Conservation (phyloP, 2,329 filamentous ascomycete genomes). For the Nothomitra cinnamomea region DNA sequence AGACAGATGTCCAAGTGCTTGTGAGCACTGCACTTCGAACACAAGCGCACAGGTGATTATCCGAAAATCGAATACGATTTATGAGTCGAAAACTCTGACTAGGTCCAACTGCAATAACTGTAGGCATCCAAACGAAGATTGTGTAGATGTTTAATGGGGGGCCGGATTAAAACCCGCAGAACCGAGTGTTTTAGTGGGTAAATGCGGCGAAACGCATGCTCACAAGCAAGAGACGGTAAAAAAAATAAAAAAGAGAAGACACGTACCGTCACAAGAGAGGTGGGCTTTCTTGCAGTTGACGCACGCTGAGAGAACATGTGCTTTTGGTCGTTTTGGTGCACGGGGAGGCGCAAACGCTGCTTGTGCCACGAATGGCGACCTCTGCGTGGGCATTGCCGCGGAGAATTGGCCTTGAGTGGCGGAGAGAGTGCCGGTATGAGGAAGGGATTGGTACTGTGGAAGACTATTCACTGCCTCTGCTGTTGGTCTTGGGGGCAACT, state of each 20-base stretch:
- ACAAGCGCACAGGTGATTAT: too few species aligned
- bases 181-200: neutral
- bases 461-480: constrained; percentile 4
- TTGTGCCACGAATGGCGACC: constrained; percentile 15
- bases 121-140: neutral
- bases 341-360: constrained; percentile 11
- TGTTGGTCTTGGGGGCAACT: neutral
- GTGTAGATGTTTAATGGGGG: neutral
- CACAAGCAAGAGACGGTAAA: constrained; percentile 1
- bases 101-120: neutral
- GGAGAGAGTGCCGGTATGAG: constrained; percentile 2
- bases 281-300: constrained; percentile 76
- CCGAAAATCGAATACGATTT: too few species aligned
- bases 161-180: neutral
- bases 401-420: constrained; percentile 6
- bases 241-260: constrained; percentile 4
- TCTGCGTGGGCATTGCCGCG: constrained; percentile 11
- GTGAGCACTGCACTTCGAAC: too few species aligned
- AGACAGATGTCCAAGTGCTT: too few species aligned
- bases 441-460: constrained; percentile 8
- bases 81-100: too few species aligned
- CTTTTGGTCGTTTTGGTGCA: constrained; percentile 29
- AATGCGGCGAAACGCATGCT: neutral
- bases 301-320: constrained; percentile 70
- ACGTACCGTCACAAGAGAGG: constrained; percentile 37